Evolutionary conservation across 2,329 filamentous ascomycete species (phyloP).

Genomic region (Arthroderma sp.): DNA sequence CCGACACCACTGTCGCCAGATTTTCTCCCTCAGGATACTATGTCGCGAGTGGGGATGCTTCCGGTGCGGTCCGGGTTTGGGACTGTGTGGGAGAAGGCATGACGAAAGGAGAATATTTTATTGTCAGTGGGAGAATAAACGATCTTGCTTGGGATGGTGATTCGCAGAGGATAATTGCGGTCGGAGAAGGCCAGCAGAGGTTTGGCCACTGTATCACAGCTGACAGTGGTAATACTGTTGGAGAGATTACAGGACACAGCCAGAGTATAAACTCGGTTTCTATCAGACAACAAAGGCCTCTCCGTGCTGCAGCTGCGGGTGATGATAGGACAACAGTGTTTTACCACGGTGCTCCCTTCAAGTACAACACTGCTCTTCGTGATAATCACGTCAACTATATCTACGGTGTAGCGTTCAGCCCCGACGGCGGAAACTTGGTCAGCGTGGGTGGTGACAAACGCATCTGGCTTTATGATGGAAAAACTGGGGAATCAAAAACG

Average conservation of each 20-base stretch:
- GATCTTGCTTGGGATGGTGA: slow-evolving; percentile 97
- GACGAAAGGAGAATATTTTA: slow-evolving; percentile 87
- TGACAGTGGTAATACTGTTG: slow-evolving; percentile 90
- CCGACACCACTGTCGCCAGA: slow-evolving; percentile 77
- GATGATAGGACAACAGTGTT: slow-evolving; percentile 87
- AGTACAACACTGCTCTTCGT: slow-evolving; percentile 73
- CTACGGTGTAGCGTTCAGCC: slow-evolving; percentile 76
- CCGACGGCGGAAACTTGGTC: slow-evolving; percentile 67
- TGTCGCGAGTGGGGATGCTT: slow-evolving; percentile 77
- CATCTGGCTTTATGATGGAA: slow-evolving; percentile 93
- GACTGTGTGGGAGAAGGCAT: slow-evolving; percentile 73
- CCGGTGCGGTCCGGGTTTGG: slow-evolving; percentile 81
- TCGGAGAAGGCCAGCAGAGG: slow-evolving; percentile 85
- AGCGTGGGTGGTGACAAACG: slow-evolving; percentile 85
- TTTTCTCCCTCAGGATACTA: slow-evolving; percentile 94
- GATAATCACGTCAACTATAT: slow-evolving; percentile 80
- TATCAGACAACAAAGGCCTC: slow-evolving; percentile 76
- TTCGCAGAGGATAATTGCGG: slow-evolving; percentile 88
- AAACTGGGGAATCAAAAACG: slow-evolving; percentile 71
- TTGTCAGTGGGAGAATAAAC: slow-evolving; percentile 88
- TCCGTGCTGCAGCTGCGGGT: slow-evolving; percentile 78
- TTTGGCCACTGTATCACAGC: slow-evolving; percentile 90
- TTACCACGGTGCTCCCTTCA: slow-evolving; percentile 88
- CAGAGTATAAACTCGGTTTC: slow-evolving; percentile 83
- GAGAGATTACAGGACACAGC: slow-evolving; percentile 84